Conservation (phyloP, 805 yeast species). For the Candida succiphila region DNA sequence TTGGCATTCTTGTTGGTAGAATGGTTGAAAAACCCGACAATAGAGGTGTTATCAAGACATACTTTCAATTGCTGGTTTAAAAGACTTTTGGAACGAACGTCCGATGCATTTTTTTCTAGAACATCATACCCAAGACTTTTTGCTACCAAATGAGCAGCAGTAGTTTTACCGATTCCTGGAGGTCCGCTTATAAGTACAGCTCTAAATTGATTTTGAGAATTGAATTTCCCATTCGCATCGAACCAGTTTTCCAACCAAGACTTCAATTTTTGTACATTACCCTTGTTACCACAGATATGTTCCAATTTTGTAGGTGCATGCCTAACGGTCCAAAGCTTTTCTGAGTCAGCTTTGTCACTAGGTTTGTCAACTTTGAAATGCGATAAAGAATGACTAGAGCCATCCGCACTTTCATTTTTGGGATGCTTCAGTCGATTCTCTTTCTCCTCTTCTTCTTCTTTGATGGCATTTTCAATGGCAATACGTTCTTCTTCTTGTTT, state of each 20-base stretch:
- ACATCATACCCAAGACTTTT: constrained; percentile 61
- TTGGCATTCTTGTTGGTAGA: constrained; percentile 28
- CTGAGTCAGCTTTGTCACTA: constrained; percentile 36
- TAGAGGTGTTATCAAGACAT: constrained; percentile 72
- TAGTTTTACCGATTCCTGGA: constrained; percentile 80
- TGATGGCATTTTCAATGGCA: constrained; percentile 41
- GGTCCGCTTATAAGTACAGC: constrained; percentile 86
- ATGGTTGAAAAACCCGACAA: constrained; percentile 60
- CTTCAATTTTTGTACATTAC: constrained; percentile 53
- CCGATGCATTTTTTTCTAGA: constrained; percentile 76
- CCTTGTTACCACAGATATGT: constrained; percentile 89
- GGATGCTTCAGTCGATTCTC: too few species aligned
- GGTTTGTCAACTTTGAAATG: constrained; percentile 13
- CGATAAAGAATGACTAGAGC: neutral
- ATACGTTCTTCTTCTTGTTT: constrained; percentile 55
- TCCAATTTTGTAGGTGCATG: constrained; percentile 73
- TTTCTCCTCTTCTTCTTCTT: constrained; percentile 31
- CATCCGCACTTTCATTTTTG: constrained; percentile 14
- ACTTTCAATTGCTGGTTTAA: constrained; percentile 60
- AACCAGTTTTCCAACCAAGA: constrained; percentile 80
- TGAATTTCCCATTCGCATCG: constrained; percentile 25
- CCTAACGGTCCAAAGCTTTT: constrained; percentile 83
- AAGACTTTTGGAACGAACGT: constrained; percentile 77
- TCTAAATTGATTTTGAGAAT: constrained; percentile 30
- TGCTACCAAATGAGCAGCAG: constrained; percentile 72